Evolutionary conservation across 345 rosid species (phyloP), one percentile per base, ranked within the genome.

Genomic region (Mercurialis annua): DNA sequence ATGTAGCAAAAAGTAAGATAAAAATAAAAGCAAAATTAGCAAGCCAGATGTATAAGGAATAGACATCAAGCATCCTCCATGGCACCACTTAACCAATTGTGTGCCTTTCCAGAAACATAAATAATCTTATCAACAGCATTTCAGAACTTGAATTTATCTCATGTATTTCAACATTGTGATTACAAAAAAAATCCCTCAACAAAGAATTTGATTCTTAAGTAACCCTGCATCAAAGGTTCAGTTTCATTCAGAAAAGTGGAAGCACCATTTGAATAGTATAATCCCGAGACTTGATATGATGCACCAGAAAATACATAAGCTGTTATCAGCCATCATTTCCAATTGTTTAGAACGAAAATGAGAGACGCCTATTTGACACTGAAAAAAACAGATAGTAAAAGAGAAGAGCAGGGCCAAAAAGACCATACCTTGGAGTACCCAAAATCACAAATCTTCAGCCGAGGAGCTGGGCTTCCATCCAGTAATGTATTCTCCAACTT

Each of bases 401-500:
- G 36, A 58, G 46, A 47, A 33, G 12, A n/a, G 48, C 12, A 47
- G 43, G 27, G 58, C 7, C 24, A 18, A 26, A 53, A 29, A 24
- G 34, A 53, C 24, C 24, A 16, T 52, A 75, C 78, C 78, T 75
- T 75, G 48, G 78, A 75, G 55, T 75, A 75, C 59, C 78, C 78
- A 53, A 75, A 75, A 51, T 75, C 78, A 21, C 78, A 75, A 51
- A 75, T 75, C 58, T 75, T 75, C 70, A 75, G 66, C 1, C 74
- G 62, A n/a, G 78, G 78, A 65, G 78, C 78, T 0, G 74, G 68
- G 59, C 78, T 75, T 18, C 74, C 78, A 70, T 75, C 78, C 44
- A 75, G 59, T 70, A 75, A 57, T 17, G 78, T 70, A 58, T 75
- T 75, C 51, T 75, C 78, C 74, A 75, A 75, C 67, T 75, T 75